A percentile compares a stretch with the other conserved stretches of the same genome.
Conservation (phyloP, 495 filamentous ascomycete genomes). For the Tirmania nivea region DNA sequence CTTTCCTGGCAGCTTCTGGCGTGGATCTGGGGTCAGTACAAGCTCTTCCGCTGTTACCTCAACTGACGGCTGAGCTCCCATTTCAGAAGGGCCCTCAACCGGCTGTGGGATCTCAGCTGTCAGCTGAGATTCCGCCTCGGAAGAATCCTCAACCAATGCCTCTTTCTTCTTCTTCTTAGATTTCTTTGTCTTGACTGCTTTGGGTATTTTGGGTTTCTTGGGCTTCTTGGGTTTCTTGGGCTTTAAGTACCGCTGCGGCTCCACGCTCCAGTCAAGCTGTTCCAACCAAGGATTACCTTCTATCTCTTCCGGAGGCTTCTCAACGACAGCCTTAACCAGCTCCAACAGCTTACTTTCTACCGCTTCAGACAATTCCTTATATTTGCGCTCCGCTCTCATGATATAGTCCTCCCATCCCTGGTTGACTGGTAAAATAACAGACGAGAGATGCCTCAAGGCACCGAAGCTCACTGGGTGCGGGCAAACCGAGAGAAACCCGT, state of each 20-base stretch:
- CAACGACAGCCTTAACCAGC: constrained; percentile 53
- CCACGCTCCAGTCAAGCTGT: constrained; percentile 88
- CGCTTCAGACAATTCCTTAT: constrained; percentile 48
- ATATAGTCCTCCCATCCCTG: constrained; percentile 72
- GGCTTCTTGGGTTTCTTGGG: constrained; percentile 36
- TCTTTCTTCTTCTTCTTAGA: no score
- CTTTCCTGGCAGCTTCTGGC: constrained; percentile 86
- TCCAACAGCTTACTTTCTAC: constrained; percentile 50
- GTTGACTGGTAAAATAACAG: constrained; percentile 79
- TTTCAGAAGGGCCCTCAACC: no score
- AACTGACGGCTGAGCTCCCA: no score
- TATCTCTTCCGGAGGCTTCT: constrained; percentile 38
- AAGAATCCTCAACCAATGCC: no score
- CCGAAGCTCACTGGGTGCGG: constrained; percentile 96
- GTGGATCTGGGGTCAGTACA: constrained; percentile 49
- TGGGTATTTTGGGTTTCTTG: no score
- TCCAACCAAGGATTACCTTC: constrained; percentile 69
- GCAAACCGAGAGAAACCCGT: constrained; percentile 65
- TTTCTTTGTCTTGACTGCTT: no score
- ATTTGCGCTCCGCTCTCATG: constrained; percentile 60
- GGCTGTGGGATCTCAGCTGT: no score
- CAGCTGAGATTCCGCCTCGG: no score
- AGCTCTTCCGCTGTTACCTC: constrained; percentile 49
- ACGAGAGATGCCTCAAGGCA: constrained; percentile 72
- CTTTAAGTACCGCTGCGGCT: constrained; percentile 78